Evolutionary conservation across 371 early-diverging fungal species (phyloP), one percentile per base, ranked within the genome.

Genomic region (Mucor irregularis): DNA sequence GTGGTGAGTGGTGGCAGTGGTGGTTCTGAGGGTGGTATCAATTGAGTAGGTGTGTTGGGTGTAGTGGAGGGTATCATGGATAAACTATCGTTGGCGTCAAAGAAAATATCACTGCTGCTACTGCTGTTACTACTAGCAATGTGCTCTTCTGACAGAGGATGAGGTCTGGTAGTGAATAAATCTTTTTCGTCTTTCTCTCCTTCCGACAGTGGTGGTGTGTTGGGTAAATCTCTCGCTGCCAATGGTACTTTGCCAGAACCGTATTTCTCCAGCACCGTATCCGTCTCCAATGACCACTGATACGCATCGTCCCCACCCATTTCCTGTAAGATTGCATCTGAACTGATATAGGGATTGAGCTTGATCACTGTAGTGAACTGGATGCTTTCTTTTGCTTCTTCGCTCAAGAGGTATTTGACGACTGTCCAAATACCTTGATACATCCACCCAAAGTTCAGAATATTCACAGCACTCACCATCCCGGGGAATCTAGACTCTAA

Each of bases 381-480:
- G 13, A 78, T 65, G 3, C 59, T 57, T 10, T 64, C 61, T 16
- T 67, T 67, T 16, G 74, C 74, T 34, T 68, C 55, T 11, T 78
- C 70, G 24, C 57, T 69, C 31, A 78, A 38, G 8, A 78, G 42
- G 25, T 62, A 46, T 33, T 75, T 73, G 7, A 74, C 48, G 49
- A 73, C 64, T 26, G 75, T 68, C 79, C 79, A 78, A 28, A 71
- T 16, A 2, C 76, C 73, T 56, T 75, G 76, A 60, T 75, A 75
- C 53, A 71, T 58, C 79, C 76, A 78, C 5, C 76, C 70, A 49
- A 75, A 75, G 26, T 78, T 78, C 43, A 78, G 54, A 1, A 75
- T 66, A 53, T 71, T 64, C 13, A 78, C 64, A 3, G 69, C 61
- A 4, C 62, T 60, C 28, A 78, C 49, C 34, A 62, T 61, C 0